These are phyloP conservation scores for Beauveria rudraprayagi DNA, from an alignment of 2,329 filamentous ascomycete genomes.

Conservation along the genomic window DNA sequence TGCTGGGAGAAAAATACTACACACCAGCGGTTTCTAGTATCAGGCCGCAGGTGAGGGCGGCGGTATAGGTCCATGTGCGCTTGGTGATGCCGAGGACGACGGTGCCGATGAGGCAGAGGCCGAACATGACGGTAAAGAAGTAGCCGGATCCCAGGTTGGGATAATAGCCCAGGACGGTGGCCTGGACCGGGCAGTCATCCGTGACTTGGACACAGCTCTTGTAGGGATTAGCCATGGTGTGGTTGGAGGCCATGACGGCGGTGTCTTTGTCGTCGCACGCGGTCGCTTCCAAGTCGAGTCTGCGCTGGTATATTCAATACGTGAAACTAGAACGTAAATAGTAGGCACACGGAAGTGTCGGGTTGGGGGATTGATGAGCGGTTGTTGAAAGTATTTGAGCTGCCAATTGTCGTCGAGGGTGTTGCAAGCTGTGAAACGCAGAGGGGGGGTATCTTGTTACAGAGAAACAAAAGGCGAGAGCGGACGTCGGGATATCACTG, in stretches of 20 bases:
- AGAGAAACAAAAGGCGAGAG: background rate
- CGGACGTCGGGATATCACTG: background rate
- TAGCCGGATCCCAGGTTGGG: slow-evolving; percentile 49
- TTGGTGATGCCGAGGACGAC: slow-evolving; percentile 38
- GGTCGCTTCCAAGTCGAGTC: background rate
- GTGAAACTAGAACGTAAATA: background rate
- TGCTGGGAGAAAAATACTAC: background rate
- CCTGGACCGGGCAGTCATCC: slow-evolving; percentile 39
- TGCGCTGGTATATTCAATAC: background rate
- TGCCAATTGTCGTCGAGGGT: background rate
- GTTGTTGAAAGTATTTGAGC: background rate
- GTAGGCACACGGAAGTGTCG: background rate
- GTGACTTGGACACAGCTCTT: slow-evolving; percentile 28
- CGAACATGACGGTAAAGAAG: slow-evolving; percentile 45
- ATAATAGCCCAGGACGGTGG: slow-evolving; percentile 47
- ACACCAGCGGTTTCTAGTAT: slow-evolving; percentile 43
- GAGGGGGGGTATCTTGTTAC: background rate
- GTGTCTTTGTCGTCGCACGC: background rate
- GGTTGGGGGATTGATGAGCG: background rate
- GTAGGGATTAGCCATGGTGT: slow-evolving; percentile 14
- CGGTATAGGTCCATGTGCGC: slow-evolving; percentile 47
- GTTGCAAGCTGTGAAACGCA: background rate
- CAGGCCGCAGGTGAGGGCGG: slow-evolving; percentile 40
- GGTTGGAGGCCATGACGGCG: slow-evolving; percentile 3
- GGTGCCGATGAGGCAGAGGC: slow-evolving; percentile 33